Evolutionary conservation across 2,329 filamentous ascomycete species (phyloP).

Genomic region (Didymella lethalis): DNA sequence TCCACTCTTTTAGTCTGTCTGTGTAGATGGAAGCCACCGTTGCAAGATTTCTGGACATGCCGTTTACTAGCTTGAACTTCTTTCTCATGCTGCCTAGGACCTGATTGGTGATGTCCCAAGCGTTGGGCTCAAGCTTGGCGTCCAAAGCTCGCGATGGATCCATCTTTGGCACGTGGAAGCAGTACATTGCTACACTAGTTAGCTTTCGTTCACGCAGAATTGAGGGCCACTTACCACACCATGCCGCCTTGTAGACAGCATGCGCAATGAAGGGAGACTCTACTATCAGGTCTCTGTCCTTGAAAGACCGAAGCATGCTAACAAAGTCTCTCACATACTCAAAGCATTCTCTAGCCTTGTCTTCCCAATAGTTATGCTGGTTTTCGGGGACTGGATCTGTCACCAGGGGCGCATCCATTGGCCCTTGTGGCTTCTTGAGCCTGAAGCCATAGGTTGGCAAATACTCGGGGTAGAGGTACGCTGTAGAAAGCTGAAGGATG

Average conservation of each 20-base stretch:
- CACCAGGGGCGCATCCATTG: slow-evolving; percentile 67
- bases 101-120: slow-evolving; percentile 29
- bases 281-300: slow-evolving; percentile 66
- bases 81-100: slow-evolving; percentile 25
- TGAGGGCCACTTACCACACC: slow-evolving; percentile 56
- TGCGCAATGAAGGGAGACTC: slow-evolving; percentile 74
- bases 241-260: slow-evolving; percentile 71
- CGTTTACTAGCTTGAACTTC: slow-evolving; percentile 28
- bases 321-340: slow-evolving; percentile 69
- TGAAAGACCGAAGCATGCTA: slow-evolving; percentile 69
- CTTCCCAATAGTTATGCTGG: slow-evolving; percentile 64
- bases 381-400: slow-evolving; percentile 50
- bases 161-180: slow-evolving; percentile 72
- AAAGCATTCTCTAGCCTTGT: slow-evolving; percentile 69
- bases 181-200: slow-evolving; percentile 63
- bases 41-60: slow-evolving; percentile 24
- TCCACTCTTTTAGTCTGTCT: slow-evolving; percentile 24
- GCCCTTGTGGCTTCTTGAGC: slow-evolving; percentile 60
- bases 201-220: slow-evolving; percentile 1
- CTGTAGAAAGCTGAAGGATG: slow-evolving; percentile 69
- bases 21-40: slow-evolving; percentile 24
- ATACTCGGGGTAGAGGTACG: slow-evolving; percentile 74
- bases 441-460: slow-evolving; percentile 69
- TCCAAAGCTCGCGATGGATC: slow-evolving; percentile 65
- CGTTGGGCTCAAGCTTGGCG: slow-evolving; percentile 25